phyloP scores from a whole-genome alignment of 805 yeast species.

The Saturnispora bothae region DNA sequence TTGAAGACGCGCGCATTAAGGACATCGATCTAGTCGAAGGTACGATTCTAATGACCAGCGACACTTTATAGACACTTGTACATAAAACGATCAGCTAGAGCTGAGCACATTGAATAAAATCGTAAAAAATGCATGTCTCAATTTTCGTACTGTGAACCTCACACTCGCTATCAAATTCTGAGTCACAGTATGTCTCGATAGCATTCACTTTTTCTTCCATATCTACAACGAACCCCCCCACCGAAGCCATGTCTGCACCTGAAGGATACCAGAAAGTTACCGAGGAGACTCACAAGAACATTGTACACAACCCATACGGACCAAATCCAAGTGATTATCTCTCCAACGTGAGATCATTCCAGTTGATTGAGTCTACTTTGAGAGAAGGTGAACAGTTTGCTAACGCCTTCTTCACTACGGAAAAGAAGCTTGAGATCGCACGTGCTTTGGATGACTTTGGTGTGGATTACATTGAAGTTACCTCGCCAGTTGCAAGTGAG shows the following conservation, averaged over 20 bases:
- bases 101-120: too few relatives aligned
- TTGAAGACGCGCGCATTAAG: constrained; percentile 30
- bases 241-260: too few relatives aligned
- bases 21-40: constrained; percentile 37
- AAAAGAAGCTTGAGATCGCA: constrained; percentile 93
- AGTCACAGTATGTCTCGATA: not conserved
- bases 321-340: constrained; percentile 89
- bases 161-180: too few relatives aligned
- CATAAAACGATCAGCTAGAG: too few relatives aligned
- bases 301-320: constrained; percentile 60
- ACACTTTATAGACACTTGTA: constrained; percentile 3
- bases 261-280: constrained; percentile 33
- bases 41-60: constrained; percentile 25
- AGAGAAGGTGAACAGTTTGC: constrained; percentile 99
- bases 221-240: too few relatives aligned
- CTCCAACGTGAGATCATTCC: constrained; percentile 81
- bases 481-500: constrained; percentile 96
- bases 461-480: constrained; percentile 93
- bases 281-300: constrained; percentile 32
- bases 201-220: not conserved
- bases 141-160: too few relatives aligned
- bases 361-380: constrained; percentile 87
- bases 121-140: too few relatives aligned
- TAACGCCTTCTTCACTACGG: constrained; percentile 89
- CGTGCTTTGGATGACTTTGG: constrained; percentile 96